phyloP scores from a whole-genome alignment of 345 rosid species.

The Gossypium thurberi region DNA sequence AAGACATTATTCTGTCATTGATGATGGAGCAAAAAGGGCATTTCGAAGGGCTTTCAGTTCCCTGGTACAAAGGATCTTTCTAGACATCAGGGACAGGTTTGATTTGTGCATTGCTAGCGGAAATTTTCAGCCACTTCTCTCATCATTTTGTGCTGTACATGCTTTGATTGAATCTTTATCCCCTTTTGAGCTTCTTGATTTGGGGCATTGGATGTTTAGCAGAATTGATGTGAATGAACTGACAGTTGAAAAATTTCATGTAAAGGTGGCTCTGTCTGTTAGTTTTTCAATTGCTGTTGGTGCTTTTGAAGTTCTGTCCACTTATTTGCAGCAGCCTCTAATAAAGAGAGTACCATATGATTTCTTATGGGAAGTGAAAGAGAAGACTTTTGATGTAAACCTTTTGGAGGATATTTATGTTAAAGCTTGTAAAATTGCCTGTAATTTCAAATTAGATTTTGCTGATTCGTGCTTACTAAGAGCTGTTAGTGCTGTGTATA shows the following conservation, averaged over 20 bases:
- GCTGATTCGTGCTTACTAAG: constrained; percentile 64
- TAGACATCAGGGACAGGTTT: constrained; percentile 37
- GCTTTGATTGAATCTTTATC: constrained; percentile 48
- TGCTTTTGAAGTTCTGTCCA: constrained; percentile 55
- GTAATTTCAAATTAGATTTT: constrained; percentile 33
- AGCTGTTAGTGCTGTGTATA: constrained; percentile 39
- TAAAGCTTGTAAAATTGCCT: constrained; percentile 46
- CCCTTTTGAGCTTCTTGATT: constrained; percentile 64
- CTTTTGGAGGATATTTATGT: constrained; percentile 59
- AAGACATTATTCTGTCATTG: constrained; percentile 21
- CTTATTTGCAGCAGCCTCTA: constrained; percentile 46
- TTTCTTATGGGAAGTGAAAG: constrained; percentile 49
- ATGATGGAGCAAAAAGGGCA: constrained; percentile 26
- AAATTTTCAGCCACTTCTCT: constrained; percentile 39
- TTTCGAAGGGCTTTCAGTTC: constrained; percentile 37
- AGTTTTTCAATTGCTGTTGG: constrained; percentile 58
- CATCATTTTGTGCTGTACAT: constrained; percentile 48
- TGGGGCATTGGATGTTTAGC: constrained; percentile 51
- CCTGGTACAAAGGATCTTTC: constrained; percentile 38
- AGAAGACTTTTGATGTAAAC: constrained; percentile 35
- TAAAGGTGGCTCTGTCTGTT: constrained; percentile 32
- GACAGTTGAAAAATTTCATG: constrained; percentile 21
- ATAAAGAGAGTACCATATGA: constrained; percentile 33
- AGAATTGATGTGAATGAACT: constrained; percentile 29
- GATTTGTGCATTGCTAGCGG: constrained; percentile 42